Evolutionary conservation across 176 grass and related monocot species (phyloP).

Genomic region (Musa beccarii): DNA sequence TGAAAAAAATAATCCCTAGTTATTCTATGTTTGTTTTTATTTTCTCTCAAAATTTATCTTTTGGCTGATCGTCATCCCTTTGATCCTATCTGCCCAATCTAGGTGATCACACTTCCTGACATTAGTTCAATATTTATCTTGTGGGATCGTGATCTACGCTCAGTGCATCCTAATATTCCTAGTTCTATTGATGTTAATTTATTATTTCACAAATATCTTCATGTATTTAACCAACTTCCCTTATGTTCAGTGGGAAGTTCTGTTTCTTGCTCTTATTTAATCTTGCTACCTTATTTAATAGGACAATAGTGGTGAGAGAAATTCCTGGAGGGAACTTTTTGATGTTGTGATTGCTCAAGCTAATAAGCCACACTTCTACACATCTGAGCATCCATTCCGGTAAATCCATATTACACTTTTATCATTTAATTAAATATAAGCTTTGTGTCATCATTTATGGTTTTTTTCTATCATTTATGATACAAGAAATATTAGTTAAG

Average conservation of each 20-base stretch:
- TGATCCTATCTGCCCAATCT: no score
- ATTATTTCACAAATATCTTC: not conserved
- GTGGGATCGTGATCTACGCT: not conserved
- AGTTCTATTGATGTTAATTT: not conserved
- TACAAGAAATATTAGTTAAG: not conserved
- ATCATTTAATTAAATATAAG: not conserved
- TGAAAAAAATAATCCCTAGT: no score
- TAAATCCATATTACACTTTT: constrained; percentile 11
- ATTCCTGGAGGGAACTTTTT: constrained; percentile 94
- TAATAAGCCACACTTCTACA: constrained; percentile 92
- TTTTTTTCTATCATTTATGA: no score
- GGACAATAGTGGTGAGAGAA: constrained; percentile 58
- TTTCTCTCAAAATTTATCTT: no score
- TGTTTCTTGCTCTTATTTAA: constrained; percentile 4
- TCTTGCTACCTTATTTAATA: constrained; percentile 31
- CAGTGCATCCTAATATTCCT: not conserved
- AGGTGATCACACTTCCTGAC: not conserved
- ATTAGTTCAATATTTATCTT: not conserved
- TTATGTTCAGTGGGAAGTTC: not conserved
- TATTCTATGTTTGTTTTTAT: no score
- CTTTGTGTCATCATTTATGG: not conserved
- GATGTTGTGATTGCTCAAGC: constrained; percentile 97
- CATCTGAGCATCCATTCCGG: constrained; percentile 92
- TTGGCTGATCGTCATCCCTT: no score
- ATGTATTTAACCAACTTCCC: not conserved